Base-by-base conservation (phyloP, 805 yeast genomes). In the Metschnikowia proteae region DNA sequence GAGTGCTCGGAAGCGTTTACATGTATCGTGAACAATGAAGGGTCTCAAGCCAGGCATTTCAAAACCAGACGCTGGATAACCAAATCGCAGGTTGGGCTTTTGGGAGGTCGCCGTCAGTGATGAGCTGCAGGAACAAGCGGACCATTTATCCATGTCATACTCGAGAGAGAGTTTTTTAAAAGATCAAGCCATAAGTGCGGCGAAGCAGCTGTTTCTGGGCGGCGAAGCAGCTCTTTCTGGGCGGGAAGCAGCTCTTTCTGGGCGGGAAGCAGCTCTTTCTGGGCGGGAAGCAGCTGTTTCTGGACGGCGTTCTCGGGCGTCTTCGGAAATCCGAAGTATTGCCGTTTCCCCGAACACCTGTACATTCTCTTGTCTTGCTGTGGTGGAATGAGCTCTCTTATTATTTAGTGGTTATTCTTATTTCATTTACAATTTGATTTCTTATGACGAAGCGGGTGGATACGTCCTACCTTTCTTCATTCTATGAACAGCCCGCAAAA, bases 51-150 rank as follows among this genome's bases (percentile, higher is more conserved):
- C 0, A 69, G 53, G 56, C 88, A 82, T 34, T 68, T 70, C 83
- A 83, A 80, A 54, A 81, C 86, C 25, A 74, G 65, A 49, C 80
- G 73, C 50, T 80, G 80, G 5, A 80, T 74, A 5, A 74, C 74
- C 2, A 74, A 57, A 11, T 62, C 60, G 57, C 87, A 83, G 3
- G 62, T 60, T 0, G 88, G 87, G 53, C 87, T 82, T 45, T 69
- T 61, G 22, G 68, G 45, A 78, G 62, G 29, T 73, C 74, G n/a
- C 69, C 73, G 7, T 71, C 69, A 9, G 54, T 56, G 8, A 82
- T 60, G 44, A 80, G 64, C 32, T 71, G 67, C 36, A 74, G 69
- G 55, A 82, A 73, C 26, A 76, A 52, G 26, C 23, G 37, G 25
- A 32, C 45, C 43, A 39, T 49, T 64, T 60, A 43, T 81, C 83